Evolutionary conservation across 257 asterid species (phyloP), one percentile per base, ranked within the genome.

Genomic region (Scutellaria galericulata): DNA sequence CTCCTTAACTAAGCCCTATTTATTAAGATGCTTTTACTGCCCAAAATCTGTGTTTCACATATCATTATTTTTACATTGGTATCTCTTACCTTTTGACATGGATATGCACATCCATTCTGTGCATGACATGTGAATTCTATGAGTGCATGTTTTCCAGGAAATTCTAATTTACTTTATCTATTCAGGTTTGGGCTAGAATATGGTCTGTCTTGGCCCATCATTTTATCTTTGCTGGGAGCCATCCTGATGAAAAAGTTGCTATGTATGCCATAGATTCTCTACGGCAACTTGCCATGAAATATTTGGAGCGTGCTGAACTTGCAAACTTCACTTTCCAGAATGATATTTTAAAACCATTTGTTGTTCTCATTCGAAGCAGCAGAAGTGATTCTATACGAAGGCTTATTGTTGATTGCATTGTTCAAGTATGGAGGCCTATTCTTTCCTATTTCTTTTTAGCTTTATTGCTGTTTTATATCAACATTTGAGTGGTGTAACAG

Each of bases 241-340:
- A 95, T 77, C 96, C 88, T 72, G 98, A 95, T 85, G 99, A 95
- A 85, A 95, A 89, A 87, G 97, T 95, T 80, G 99, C 99, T 52
- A 92, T 88, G 98, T 95, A 92, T 83, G 98, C 98, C 83, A 90
- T 95, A 82, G 99, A 95, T 87, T 95, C 99, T 75, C 89, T 95
- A 75, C 79, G 97, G 68, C 98, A 95, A 79, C 99, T 95, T 76
- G 97, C 91, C 66, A 88, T 92, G 96, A 95, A 95, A 79, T 95
- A 95, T 81, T 87, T 95, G 88, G 99, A 95, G 88, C 98, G 97
- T 54, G 95, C 95, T 61, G 99, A 95, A 80, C 98, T 95, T 75
- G 91, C 99, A 56, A 95, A 95, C 87, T 95, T 95, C 91, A 87
- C 96, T 71, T 95, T 95, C 90, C 99, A 95, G 90, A 95, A 95